phyloP scores from a whole-genome alignment of 352 stramenopile species.

The Phytophthora rubi region DNA sequence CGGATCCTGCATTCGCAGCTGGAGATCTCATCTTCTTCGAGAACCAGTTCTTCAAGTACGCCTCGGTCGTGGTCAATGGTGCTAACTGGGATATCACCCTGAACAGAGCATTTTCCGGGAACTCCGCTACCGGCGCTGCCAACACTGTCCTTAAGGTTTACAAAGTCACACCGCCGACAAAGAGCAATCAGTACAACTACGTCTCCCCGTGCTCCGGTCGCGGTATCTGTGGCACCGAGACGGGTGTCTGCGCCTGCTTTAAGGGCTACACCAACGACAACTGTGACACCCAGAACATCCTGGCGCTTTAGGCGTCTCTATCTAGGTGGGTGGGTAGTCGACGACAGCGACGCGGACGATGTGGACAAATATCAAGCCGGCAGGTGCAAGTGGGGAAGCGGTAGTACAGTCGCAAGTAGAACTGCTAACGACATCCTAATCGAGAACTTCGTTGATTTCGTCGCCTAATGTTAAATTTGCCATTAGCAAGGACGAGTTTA shows the following conservation, averaged over 20 bases:
- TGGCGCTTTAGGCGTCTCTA: slow-evolving; percentile 57
- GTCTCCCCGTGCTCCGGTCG: slow-evolving; percentile 78
- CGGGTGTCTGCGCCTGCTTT: slow-evolving; percentile 86
- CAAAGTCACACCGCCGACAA: slow-evolving; percentile 39
- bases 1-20: neutral
- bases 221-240: slow-evolving; percentile 69
- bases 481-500: neutral
- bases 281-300: slow-evolving; percentile 84
- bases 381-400: neutral
- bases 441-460: neutral
- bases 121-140: slow-evolving; percentile 19
- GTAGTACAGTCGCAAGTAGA: neutral
- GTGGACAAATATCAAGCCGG: neutral
- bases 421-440: neutral
- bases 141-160: slow-evolving; percentile 26
- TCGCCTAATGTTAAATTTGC: neutral
- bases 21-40: slow-evolving; percentile 61
- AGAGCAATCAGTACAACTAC: slow-evolving; percentile 65
- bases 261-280: slow-evolving; percentile 91
- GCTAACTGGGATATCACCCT: slow-evolving; percentile 32
- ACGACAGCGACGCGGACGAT: neutral
- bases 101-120: slow-evolving; percentile 60
- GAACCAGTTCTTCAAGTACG: slow-evolving; percentile 33
- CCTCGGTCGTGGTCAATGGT: neutral
- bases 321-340: slow-evolving; percentile 1